A percentile compares a stretch with the other conserved stretches of the same genome.
Conservation (phyloP, 331 rosid species). For the Saraca asoca region DNA sequence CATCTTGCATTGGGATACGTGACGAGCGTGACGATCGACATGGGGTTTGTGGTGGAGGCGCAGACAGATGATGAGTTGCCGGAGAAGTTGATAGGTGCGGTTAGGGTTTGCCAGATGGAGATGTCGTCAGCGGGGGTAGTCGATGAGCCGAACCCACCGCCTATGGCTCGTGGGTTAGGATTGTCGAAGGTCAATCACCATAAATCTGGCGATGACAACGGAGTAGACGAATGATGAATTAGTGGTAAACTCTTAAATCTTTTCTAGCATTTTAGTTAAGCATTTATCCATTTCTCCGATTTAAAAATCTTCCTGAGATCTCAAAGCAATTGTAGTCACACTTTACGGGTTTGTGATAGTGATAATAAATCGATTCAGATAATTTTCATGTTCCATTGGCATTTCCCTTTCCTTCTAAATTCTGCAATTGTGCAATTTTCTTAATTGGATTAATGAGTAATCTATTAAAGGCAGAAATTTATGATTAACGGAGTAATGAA, state of each 20-base stretch:
- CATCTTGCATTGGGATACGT: slow-evolving; percentile 79
- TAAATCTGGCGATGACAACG: slow-evolving; percentile 35
- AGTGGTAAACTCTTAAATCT: neutral
- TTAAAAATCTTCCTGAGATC: too few species aligned
- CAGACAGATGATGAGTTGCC: slow-evolving; percentile 86
- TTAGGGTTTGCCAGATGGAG: slow-evolving; percentile 84
- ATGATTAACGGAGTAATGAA: too few species aligned
- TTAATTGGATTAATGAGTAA: too few species aligned
- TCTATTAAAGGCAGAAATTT: too few species aligned
- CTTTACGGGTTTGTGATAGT: too few species aligned
- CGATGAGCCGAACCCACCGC: slow-evolving; percentile 43
- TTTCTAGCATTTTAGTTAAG: neutral
- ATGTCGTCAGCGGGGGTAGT: slow-evolving; percentile 64
- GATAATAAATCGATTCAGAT: neutral
- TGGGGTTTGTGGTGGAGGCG: slow-evolving; percentile 89
- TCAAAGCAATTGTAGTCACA: too few species aligned
- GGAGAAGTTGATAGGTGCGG: slow-evolving; percentile 73
- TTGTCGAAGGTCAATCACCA: slow-evolving; percentile 63
- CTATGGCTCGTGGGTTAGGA: slow-evolving; percentile 47
- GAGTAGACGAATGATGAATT: neutral
- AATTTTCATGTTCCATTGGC: neutral
- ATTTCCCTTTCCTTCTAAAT: too few species aligned
- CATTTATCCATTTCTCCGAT: neutral
- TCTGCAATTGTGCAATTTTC: too few species aligned
- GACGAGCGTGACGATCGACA: slow-evolving; percentile 78